Evolutionary conservation across 768 basidiomycete species (phyloP).

Genomic region (Kwoniella botswanensis): DNA sequence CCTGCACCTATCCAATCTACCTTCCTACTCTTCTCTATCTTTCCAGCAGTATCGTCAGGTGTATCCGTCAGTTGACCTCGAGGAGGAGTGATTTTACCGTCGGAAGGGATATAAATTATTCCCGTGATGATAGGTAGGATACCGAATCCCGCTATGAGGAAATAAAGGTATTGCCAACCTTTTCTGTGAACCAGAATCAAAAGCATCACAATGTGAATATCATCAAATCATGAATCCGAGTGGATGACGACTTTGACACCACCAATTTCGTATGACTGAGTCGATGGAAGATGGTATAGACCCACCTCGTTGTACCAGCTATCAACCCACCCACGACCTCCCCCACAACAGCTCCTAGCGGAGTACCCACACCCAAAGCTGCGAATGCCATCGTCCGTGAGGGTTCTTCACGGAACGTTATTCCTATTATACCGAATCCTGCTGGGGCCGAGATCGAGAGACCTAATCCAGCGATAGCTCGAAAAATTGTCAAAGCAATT

Average conservation of each 20-base stretch:
- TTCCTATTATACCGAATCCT: conserved; percentile 34
- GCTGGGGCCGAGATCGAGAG: conserved; percentile 29
- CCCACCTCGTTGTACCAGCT: background rate
- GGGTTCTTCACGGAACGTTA: conserved; percentile 27
- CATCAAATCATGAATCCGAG: too few species aligned
- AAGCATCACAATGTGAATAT: too few species aligned
- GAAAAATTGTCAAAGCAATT: conserved; percentile 30
- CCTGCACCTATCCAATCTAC: conserved; percentile 82
- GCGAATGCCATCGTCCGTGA: conserved; percentile 77
- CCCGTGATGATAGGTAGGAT: conserved; percentile 65
- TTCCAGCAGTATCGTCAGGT: background rate
- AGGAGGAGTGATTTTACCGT: conserved; percentile 62
- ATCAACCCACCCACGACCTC: conserved; percentile 70
- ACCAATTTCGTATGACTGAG: too few species aligned
- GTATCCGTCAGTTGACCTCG: background rate
- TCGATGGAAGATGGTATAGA: too few species aligned
- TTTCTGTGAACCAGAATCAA: background rate
- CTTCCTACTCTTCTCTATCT: conserved; percentile 39
- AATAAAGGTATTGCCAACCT: conserved; percentile 65
- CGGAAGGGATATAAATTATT: conserved; percentile 67
- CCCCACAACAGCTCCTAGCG: conserved; percentile 75
- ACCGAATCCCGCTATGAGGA: conserved; percentile 66
- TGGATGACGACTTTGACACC: too few species aligned
- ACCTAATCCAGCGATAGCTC: conserved; percentile 39
- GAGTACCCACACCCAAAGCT: conserved; percentile 78